These are phyloP conservation scores for Cladosporium cucumerinum DNA, from an alignment of 2,329 filamentous ascomycete genomes.

Conservation along the genomic window DNA sequence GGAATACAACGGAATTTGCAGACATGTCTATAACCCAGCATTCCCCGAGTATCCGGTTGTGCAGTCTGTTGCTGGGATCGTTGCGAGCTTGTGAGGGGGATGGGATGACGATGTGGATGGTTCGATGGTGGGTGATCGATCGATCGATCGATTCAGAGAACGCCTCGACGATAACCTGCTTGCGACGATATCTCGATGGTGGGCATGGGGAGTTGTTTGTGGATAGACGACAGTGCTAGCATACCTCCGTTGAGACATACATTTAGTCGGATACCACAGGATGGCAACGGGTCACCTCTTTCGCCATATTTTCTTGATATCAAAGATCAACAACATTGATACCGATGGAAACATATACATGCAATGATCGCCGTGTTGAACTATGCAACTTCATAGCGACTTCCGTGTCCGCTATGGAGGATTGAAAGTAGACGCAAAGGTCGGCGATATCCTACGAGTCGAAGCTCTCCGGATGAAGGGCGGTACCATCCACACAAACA, in stretches of 20 bases:
- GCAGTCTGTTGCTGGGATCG: neutral
- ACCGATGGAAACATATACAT: too few species aligned
- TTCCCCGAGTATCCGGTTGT: slow-evolving; percentile 4
- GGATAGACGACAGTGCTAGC: neutral
- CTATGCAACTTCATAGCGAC: too few species aligned
- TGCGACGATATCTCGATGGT: neutral
- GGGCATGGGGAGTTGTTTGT: neutral
- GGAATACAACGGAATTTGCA: neutral
- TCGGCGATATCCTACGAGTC: neutral
- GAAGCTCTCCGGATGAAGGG: neutral
- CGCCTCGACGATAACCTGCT: neutral
- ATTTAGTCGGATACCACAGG: neutral
- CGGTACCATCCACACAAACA: neutral
- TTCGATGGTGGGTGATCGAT: neutral
- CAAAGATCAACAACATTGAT: too few species aligned
- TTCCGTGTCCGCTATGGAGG: too few species aligned
- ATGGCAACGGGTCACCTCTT: neutral
- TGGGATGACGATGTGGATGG: neutral
- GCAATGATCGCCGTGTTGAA: too few species aligned
- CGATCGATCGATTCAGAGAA: neutral
- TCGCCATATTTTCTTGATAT: neutral
- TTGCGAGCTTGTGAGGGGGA: neutral
- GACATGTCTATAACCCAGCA: neutral
- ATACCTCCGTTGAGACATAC: neutral
- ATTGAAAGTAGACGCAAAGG: neutral